Percentiles rank a stretch among this genome's conserved stretches.
These are phyloP conservation scores for Cladosporium austrohemisphaericum DNA, from an alignment of 2,329 filamentous ascomycete genomes.

Conservation along the genomic window DNA sequence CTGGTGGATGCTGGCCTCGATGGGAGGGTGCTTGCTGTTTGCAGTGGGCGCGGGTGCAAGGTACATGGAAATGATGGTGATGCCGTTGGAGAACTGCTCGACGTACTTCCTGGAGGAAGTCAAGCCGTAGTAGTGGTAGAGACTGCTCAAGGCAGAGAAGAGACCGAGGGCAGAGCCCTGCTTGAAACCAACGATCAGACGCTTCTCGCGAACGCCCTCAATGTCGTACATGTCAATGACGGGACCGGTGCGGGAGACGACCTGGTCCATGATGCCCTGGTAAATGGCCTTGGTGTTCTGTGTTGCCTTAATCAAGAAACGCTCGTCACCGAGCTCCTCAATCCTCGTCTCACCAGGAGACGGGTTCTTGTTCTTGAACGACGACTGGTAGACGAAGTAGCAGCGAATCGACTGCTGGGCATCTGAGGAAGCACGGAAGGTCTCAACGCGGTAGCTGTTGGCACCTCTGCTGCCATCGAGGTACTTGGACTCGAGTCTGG, in stretches of 20 bases:
- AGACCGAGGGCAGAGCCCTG: constrained; percentile 86
- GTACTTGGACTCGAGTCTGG: constrained; percentile 91
- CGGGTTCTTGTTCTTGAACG: constrained; percentile 75
- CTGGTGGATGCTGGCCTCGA: constrained; percentile 94
- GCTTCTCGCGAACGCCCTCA: constrained; percentile 84
- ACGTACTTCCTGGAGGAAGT: constrained; percentile 97
- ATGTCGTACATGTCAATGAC: constrained; percentile 99
- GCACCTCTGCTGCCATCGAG: constrained; percentile 70
- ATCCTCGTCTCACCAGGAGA: constrained; percentile 76
- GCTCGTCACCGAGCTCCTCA: constrained; percentile 85
- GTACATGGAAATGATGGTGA: constrained; percentile 95
- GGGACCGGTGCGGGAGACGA: constrained; percentile 79
- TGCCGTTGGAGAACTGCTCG: constrained; percentile 96
- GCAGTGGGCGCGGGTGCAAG: constrained; percentile 66
- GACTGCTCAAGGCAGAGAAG: constrained; percentile 90
- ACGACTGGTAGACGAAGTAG: constrained; percentile 98
- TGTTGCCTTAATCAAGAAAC: constrained; percentile 94
- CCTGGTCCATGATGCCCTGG: constrained; percentile 84
- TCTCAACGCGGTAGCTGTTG: constrained; percentile 88
- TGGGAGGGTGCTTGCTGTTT: constrained; percentile 63
- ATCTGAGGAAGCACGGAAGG: constrained; percentile 84
- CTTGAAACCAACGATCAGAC: constrained; percentile 90
- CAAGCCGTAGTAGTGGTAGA: constrained; percentile 98
- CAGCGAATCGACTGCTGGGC: constrained; percentile 75
- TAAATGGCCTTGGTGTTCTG: constrained; percentile 95